phyloP scores from a whole-genome alignment of 2,329 filamentous ascomycete genomes.

The Phymatotrichopsis omnivora region DNA sequence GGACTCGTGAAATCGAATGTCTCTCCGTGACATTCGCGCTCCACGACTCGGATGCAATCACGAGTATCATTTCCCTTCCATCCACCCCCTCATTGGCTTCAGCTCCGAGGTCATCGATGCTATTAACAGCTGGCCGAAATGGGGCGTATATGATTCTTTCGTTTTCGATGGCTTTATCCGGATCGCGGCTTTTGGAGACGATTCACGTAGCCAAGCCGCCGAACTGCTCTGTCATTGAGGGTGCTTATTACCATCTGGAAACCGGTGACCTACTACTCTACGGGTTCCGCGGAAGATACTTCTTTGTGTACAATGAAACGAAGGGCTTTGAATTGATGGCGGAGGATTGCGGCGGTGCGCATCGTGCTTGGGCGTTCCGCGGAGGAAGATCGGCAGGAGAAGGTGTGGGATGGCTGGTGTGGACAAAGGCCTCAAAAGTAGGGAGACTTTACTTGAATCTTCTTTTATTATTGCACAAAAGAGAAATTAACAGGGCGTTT shows the following conservation, averaged over 20 bases:
- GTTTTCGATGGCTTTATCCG: not conserved
- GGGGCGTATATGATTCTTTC: slow-evolving; percentile 16
- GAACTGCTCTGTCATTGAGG: slow-evolving; percentile 6
- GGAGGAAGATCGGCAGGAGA: slow-evolving; percentile 29
- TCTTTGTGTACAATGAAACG: slow-evolving; percentile 72
- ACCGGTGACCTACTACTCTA: slow-evolving; percentile 55
- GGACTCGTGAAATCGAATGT: slow-evolving; percentile 17
- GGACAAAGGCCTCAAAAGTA: slow-evolving; percentile 54
- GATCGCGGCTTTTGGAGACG: slow-evolving; percentile 8
- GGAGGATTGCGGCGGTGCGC: slow-evolving; percentile 74
- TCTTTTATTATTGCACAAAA: slow-evolving; percentile 11
- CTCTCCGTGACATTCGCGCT: too few relatives aligned
- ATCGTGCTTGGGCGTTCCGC: slow-evolving; percentile 59
- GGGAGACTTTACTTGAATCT: not conserved
- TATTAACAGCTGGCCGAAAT: slow-evolving; percentile 25
- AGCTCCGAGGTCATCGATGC: slow-evolving; percentile 5
- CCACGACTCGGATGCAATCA: slow-evolving; percentile 28
- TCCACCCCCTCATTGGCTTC: not conserved
- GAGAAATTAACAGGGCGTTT: not conserved
- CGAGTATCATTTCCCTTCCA: slow-evolving; percentile 6
- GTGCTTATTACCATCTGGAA: slow-evolving; percentile 1
- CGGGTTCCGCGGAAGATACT: slow-evolving; percentile 70
- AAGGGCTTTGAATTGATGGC: slow-evolving; percentile 57
- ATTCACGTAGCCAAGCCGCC: slow-evolving; percentile 16
- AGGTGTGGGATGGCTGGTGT: slow-evolving; percentile 51